Percentiles rank a stretch among this genome's conserved stretches.
Evolutionary conservation across 495 filamentous ascomycete genomes (phyloP).

Genomic region (Neurospora intermedia): DNA sequence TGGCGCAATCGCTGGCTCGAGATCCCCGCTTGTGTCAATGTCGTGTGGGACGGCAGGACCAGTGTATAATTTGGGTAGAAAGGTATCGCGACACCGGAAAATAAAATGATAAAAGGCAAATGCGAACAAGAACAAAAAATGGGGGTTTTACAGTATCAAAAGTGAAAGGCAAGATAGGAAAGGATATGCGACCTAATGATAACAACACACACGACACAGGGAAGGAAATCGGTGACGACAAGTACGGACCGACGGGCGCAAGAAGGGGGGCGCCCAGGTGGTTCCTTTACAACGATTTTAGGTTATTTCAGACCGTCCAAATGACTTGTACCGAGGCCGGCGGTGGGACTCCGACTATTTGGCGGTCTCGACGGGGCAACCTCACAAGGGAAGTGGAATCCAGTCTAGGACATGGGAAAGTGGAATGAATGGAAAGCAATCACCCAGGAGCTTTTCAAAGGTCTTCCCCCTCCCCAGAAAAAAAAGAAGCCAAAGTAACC

Average conservation of each 20-base stretch:
- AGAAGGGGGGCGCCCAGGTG: background rate
- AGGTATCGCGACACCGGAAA: background rate
- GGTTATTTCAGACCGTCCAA: background rate
- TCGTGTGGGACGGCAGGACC: background rate
- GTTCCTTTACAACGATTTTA: background rate
- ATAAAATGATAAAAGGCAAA: background rate
- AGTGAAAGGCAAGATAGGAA: background rate
- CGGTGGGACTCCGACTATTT: background rate
- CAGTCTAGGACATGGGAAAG: background rate
- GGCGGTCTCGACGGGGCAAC: background rate
- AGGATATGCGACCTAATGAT: background rate
- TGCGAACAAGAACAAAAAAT: background rate
- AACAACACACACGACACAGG: background rate
- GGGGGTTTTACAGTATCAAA: background rate
- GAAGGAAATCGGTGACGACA: background rate
- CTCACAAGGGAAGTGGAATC: background rate
- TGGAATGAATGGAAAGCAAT: background rate
- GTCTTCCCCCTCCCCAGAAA: background rate
- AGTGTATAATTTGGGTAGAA: background rate
- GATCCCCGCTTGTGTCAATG: background rate
- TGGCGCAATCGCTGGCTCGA: background rate
- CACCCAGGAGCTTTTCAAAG: background rate
- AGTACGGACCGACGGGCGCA: background rate
- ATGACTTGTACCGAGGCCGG: background rate
- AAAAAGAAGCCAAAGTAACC: background rate